Evolutionary conservation across 2,329 filamentous ascomycete species (phyloP).

Genomic region (Fulvia fulva): DNA sequence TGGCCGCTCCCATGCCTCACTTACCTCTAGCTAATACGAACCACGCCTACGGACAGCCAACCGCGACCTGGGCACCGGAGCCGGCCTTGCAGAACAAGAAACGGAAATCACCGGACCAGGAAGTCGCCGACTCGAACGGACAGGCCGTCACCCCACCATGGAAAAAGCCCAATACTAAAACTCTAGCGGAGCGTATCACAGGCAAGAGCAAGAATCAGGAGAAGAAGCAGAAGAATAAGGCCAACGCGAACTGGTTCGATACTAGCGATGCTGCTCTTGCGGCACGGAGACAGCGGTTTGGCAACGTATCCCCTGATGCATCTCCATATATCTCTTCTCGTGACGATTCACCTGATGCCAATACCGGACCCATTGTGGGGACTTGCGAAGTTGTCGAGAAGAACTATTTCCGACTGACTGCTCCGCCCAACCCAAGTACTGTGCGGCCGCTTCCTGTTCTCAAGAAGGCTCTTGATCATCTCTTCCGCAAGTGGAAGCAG

Average conservation of each 20-base stretch:
- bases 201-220: slow-evolving; percentile 52
- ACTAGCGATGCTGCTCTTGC: slow-evolving; percentile 74
- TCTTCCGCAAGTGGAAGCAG: slow-evolving; percentile 92
- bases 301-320: slow-evolving; percentile 48
- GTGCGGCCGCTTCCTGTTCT: slow-evolving; percentile 81
- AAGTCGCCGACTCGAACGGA: slow-evolving; percentile 52
- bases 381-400: slow-evolving; percentile 84
- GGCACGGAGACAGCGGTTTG: slow-evolving; percentile 82
- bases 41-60: slow-evolving; percentile 4
- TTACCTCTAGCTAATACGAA: slow-evolving; percentile 30
- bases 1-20: slow-evolving; percentile 21
- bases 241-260: slow-evolving; percentile 39
- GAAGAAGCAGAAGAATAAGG: slow-evolving; percentile 38
- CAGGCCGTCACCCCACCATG: slow-evolving; percentile 59
- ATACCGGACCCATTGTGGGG: slow-evolving; percentile 71
- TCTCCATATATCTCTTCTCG: slow-evolving; percentile 44
- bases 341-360: slow-evolving; percentile 46
- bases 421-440: slow-evolving; percentile 79
- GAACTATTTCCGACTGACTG: slow-evolving; percentile 87
- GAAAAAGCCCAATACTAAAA: slow-evolving; percentile 63
- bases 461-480: slow-evolving; percentile 75
- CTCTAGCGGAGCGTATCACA: slow-evolving; percentile 72
- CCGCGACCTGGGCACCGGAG: background rate
- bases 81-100: slow-evolving; percentile 57
- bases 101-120: slow-evolving; percentile 70